A percentile compares a stretch with the other conserved stretches of the same genome.
These are phyloP conservation scores for Alternaria tenuissima DNA, from an alignment of 2,329 filamentous ascomycete species.

Conservation along the genomic window DNA sequence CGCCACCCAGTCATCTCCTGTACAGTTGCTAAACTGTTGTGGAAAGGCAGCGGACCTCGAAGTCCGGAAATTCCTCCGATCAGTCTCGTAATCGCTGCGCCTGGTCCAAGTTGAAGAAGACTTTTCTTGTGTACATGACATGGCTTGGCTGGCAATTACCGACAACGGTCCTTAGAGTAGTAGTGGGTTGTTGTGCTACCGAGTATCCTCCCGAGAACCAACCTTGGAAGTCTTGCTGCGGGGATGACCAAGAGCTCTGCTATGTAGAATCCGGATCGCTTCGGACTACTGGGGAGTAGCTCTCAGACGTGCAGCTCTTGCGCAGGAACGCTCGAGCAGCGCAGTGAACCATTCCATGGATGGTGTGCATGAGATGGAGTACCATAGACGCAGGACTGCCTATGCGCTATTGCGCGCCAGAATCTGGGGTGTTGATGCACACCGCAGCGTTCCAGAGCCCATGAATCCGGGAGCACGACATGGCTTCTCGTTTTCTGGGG, in stretches of 20 bases:
- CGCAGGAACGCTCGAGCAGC: slow-evolving; percentile 14
- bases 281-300: not conserved
- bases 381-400: not conserved
- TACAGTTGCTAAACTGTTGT: not conserved
- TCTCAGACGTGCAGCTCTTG: not conserved
- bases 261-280: slow-evolving; percentile 6
- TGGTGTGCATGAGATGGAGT: not conserved
- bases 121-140: slow-evolving; percentile 14
- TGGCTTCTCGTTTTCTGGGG: not conserved
- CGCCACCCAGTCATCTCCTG: slow-evolving; percentile 18
- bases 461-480: not conserved
- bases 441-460: not conserved
- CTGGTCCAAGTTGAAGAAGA: slow-evolving; percentile 17
- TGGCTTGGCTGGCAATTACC: slow-evolving; percentile 26
- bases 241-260: slow-evolving; percentile 18
- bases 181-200: slow-evolving; percentile 23
- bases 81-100: slow-evolving; percentile 1
- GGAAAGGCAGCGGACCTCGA: slow-evolving; percentile 10
- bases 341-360: not conserved
- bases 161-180: slow-evolving; percentile 23
- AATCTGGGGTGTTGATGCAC: not conserved
- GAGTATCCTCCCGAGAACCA: slow-evolving; percentile 37
- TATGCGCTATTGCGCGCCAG: not conserved
- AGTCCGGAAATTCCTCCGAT: slow-evolving; percentile 15
- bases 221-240: slow-evolving; percentile 10